These are phyloP conservation scores for Fraxinus floribunda DNA, from an alignment of 305 asterid genomes.

Conservation along the genomic window DNA sequence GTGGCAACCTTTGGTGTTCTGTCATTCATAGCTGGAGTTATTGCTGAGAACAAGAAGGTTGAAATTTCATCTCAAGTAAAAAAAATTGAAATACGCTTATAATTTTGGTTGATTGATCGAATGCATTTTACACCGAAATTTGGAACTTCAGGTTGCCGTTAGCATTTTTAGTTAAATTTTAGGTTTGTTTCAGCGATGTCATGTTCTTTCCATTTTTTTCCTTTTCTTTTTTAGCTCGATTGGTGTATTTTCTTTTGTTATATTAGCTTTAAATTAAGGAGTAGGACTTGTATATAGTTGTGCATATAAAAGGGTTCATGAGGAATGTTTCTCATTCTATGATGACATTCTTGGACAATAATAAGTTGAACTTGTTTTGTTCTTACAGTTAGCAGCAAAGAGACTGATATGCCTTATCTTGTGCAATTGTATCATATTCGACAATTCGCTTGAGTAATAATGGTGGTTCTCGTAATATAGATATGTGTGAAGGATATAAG, in stretches of 20 bases:
- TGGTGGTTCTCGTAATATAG: not conserved
- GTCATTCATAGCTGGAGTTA: constrained; percentile 68
- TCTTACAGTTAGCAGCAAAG: not conserved
- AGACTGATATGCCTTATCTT: not conserved
- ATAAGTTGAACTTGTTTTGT: not conserved
- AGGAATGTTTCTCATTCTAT: not conserved
- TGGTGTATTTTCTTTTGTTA: not conserved
- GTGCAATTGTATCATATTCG: not conserved
- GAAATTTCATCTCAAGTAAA: not conserved
- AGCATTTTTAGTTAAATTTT: not conserved
- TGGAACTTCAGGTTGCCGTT: not conserved
- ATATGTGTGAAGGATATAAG: not conserved
- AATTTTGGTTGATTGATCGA: not conserved
- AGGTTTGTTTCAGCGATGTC: not conserved
- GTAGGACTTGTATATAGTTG: not conserved
- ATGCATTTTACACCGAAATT: not conserved
- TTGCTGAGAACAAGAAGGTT: constrained; percentile 91
- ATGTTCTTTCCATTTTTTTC: not conserved
- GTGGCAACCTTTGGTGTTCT: constrained; percentile 57
- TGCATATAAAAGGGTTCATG: not conserved
- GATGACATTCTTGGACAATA: not conserved
- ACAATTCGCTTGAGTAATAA: not conserved
- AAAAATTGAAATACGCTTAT: not conserved
- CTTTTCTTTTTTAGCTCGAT: not conserved
- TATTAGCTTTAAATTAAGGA: not conserved